Conservation (phyloP, 1,284 basidiomycete genomes). For the Cutaneotrichosporon sp. region DNA sequence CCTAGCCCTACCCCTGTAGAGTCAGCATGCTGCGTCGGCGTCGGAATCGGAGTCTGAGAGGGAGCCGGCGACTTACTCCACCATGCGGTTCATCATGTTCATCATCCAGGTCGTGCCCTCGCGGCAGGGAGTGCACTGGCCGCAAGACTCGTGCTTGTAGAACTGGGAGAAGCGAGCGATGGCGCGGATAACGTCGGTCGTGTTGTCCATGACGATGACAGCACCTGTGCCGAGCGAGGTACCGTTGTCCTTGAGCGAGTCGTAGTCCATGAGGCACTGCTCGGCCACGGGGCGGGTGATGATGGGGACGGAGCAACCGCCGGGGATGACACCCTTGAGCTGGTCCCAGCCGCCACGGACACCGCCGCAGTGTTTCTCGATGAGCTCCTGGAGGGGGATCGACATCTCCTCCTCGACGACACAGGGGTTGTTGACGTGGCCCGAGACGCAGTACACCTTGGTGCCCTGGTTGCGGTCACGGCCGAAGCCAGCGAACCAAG, state of each 20-base stretch:
- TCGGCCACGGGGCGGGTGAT: slow-evolving; percentile 76
- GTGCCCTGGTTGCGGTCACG: slow-evolving; percentile 91
- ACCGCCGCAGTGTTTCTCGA: slow-evolving; percentile 97
- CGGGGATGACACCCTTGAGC: slow-evolving; percentile 84
- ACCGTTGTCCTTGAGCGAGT: slow-evolving; percentile 92
- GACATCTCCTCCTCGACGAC: slow-evolving; percentile 99
- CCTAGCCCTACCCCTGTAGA: slow-evolving; percentile 68
- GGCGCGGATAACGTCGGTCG: slow-evolving; percentile 86
- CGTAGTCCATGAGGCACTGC: slow-evolving; percentile 97
- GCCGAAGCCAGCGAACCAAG: slow-evolving; percentile 95
- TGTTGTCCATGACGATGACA: slow-evolving; percentile 98
- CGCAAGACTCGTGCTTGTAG: slow-evolving; percentile 98
- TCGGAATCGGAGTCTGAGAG: not conserved
- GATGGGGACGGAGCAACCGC: slow-evolving; percentile 94
- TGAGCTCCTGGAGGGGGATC: slow-evolving; percentile 86
- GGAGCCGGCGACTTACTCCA: slow-evolving; percentile 55
- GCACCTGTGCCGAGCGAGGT: slow-evolving; percentile 95
- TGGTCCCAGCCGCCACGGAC: slow-evolving; percentile 95
- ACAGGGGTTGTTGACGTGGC: slow-evolving; percentile 97
- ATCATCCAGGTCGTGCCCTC: slow-evolving; percentile 98
- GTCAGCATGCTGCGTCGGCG: not conserved
- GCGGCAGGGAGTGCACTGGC: slow-evolving; percentile 95
- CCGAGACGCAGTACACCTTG: slow-evolving; percentile 92
- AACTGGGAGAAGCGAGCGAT: slow-evolving; percentile 93
- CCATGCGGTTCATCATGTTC: slow-evolving; percentile 90